Evolutionary conservation across 495 filamentous ascomycete genomes (phyloP), one percentile per base, ranked within the genome.

Genomic region (Aspergillus ellipticus): DNA sequence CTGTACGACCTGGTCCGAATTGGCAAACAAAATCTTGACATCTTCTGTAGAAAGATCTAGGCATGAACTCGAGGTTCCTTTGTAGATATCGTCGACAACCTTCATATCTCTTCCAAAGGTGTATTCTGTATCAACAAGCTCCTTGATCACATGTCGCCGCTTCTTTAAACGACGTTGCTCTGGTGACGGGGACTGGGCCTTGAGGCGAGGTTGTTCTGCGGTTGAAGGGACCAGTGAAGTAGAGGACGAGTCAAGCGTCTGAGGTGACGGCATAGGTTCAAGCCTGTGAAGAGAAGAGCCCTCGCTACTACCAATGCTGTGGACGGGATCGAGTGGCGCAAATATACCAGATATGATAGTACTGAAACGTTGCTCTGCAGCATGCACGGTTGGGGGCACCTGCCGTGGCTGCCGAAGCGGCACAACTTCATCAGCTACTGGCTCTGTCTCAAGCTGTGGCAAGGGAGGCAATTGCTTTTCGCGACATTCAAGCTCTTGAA

Each of bases 81-180:
- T 95, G 76, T 97, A 98, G 42, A 97, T 96, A 62, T 96, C 90
- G 63, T 95, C 89, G 6, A 95, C 86, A 37, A 98, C 90, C 62
- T 89, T 96, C 90, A 98, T 93, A 70, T 98, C 94, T 57, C 87
- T 81, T 43, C 90, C 80, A 68, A 92, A 97, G 15, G 83, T 82
- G 26, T 87, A 82, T 66, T 98, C 94, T 3, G 95, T 98, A 60
- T 96, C 90, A 37, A 96, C 82, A 19, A 98, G 76, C 69, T 98
- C 94, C 59, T 91, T 88, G 59, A 98, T 88, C 51, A 93, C 79
- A 63, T 92, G 78, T 31, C 85, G 81, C 15, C 94, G 85, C 59
- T 91, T 81, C 50, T 71, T 81, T 20, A 88, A 64, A 4, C 77
- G 77, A 35, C 79, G 76, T 53, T 84, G 79, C 43, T 85, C 83